Evolutionary conservation across 768 basidiomycete genomes (phyloP).

Genomic region (Lentinula aciculospora): DNA sequence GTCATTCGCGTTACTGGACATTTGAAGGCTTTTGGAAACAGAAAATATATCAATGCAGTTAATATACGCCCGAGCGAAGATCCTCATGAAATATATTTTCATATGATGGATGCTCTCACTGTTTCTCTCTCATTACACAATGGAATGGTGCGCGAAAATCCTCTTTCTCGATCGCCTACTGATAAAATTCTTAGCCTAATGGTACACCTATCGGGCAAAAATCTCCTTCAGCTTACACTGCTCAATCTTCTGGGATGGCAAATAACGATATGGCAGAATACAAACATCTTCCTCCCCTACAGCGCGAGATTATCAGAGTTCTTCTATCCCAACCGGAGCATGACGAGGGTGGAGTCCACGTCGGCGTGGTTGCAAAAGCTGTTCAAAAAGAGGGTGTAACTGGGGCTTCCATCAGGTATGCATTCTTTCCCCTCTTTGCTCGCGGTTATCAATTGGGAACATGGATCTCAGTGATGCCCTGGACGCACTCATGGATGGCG

Average conservation of each 20-base stretch:
- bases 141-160: constrained; percentile 48
- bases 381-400: constrained; percentile 45
- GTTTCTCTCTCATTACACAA: constrained; percentile 61
- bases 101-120: constrained; percentile 69
- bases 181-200: background rate
- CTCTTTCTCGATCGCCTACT: background rate
- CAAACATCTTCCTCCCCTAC: constrained; percentile 50
- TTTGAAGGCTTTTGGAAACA: constrained; percentile 77
- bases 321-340: constrained; percentile 40
- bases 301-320: constrained; percentile 62
- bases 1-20: constrained; percentile 80
- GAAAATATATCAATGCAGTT: constrained; percentile 75
- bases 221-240: constrained; percentile 36
- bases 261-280: constrained; percentile 35
- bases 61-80: constrained; percentile 68
- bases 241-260: constrained; percentile 20
- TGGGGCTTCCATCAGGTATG: constrained; percentile 53
- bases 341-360: constrained; percentile 64
- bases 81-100: constrained; percentile 76
- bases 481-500: constrained; percentile 75
- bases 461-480: constrained; percentile 53
- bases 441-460: background rate
- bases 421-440: constrained; percentile 1
- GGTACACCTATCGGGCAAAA: background rate
- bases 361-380: constrained; percentile 64